Conservation (phyloP, 306 rosid genomes). For the Sophora flavescens region DNA sequence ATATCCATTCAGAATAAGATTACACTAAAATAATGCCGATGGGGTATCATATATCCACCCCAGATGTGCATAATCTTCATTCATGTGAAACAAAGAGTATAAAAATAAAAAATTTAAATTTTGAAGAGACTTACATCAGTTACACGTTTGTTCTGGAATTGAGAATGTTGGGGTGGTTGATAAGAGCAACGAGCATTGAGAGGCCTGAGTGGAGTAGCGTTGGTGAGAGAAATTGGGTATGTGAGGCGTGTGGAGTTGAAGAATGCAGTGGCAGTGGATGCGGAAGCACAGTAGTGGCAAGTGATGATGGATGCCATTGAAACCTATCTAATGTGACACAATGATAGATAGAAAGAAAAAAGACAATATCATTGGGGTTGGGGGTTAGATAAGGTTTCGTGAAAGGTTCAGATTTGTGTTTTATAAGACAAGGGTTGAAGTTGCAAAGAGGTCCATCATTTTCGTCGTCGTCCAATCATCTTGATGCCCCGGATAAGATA, state of each 20-base stretch:
- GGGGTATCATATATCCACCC: slow-evolving; percentile 8
- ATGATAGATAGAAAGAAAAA: background rate
- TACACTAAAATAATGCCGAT: slow-evolving; percentile 12
- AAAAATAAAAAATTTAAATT: background rate
- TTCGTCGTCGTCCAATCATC: slow-evolving; percentile 33
- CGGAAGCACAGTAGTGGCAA: slow-evolving; percentile 61
- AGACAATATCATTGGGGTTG: no score
- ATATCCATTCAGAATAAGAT: slow-evolving; percentile 30
- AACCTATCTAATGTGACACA: slow-evolving; percentile 37
- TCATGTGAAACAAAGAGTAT: slow-evolving; percentile 13
- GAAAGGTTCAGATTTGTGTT: slow-evolving; percentile 17
- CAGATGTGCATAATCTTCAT: slow-evolving; percentile 25
- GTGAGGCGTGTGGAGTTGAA: slow-evolving; percentile 43
- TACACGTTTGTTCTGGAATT: slow-evolving; percentile 57
- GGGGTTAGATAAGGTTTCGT: slow-evolving; percentile 47
- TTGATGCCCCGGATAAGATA: slow-evolving; percentile 50
- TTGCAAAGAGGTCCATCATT: background rate
- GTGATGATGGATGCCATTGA: slow-evolving; percentile 76
- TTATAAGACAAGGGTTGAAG: background rate
- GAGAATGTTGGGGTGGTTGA: slow-evolving; percentile 57
- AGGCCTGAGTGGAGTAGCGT: slow-evolving; percentile 36
- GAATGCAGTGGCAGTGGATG: slow-evolving; percentile 53
- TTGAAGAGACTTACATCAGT: slow-evolving; percentile 53
- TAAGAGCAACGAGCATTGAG: slow-evolving; percentile 65
- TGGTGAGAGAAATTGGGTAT: slow-evolving; percentile 51